Evolutionary conservation across 768 basidiomycete genomes (phyloP).

Genomic region (Xerocomellus dryophilus): DNA sequence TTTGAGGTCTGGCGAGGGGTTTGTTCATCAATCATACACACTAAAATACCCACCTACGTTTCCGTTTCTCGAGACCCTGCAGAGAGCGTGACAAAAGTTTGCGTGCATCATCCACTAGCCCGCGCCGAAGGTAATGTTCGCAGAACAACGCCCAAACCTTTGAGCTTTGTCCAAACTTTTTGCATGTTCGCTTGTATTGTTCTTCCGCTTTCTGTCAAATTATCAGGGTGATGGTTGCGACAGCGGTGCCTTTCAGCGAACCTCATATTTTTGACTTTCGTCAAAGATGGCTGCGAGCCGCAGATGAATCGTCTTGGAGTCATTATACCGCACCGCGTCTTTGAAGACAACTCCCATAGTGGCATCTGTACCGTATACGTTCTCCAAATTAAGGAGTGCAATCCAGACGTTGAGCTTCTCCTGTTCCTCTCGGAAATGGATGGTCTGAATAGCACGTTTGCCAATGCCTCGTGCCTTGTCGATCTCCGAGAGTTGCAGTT

Average conservation of each 20-base stretch:
- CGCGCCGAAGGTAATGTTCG: conserved; percentile 74
- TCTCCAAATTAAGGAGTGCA: conserved; percentile 92
- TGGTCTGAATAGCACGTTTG: conserved; percentile 76
- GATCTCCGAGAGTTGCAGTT: conserved; percentile 92
- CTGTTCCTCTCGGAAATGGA: conserved; percentile 93
- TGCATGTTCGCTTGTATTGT: conserved; percentile 80
- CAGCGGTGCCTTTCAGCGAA: conserved; percentile 30
- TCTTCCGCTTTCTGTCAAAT: conserved; percentile 81
- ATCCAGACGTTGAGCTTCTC: conserved; percentile 98
- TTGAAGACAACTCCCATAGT: conserved; percentile 79
- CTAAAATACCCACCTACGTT: conserved; percentile 59
- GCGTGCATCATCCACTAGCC: conserved; percentile 75
- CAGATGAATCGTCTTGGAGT: conserved; percentile 87
- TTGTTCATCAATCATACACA: neutral
- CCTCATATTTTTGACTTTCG: conserved; percentile 78
- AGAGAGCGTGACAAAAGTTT: conserved; percentile 83
- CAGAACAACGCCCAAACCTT: conserved; percentile 92
- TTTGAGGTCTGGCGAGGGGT: conserved; percentile 68
- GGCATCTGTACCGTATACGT: conserved; percentile 84
- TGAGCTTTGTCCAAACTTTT: conserved; percentile 92
- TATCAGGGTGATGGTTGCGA: neutral
- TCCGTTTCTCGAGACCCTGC: conserved; percentile 88
- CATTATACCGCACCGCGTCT: conserved; percentile 86
- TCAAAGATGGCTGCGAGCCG: conserved; percentile 83
- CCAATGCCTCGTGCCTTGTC: conserved; percentile 92